A percentile compares a stretch with the other conserved stretches of the same genome.
Evolutionary conservation across 2,329 filamentous ascomycete genomes (phyloP).

Genomic region (Neopestalotiopsis sp.): DNA sequence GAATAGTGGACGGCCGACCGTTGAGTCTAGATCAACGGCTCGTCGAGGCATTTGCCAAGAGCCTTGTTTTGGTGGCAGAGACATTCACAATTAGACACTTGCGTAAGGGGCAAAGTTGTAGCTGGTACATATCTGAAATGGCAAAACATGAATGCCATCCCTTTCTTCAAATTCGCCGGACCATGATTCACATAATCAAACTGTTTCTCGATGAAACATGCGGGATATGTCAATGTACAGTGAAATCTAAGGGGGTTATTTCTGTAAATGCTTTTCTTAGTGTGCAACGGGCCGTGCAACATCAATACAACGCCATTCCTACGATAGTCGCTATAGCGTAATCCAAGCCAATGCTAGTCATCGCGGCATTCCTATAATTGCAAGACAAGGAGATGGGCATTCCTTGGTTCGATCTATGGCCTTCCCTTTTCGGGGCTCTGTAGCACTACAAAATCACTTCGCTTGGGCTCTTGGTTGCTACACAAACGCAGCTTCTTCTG

Average conservation of each 20-base stretch:
- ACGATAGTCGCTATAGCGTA: background rate
- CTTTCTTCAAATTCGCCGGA: background rate
- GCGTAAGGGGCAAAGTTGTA: background rate
- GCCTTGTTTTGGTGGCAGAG: background rate
- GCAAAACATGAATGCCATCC: background rate
- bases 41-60: background rate
- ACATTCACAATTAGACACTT: background rate
- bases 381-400: background rate
- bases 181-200: too few relatives aligned
- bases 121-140: background rate
- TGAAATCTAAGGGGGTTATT: background rate
- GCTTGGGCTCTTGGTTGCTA: background rate
- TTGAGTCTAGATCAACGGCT: background rate
- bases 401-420: background rate
- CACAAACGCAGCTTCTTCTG: background rate
- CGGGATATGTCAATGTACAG: background rate
- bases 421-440: background rate
- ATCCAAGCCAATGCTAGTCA: background rate
- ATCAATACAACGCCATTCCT: background rate
- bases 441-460: background rate
- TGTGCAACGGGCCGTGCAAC: background rate
- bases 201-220: background rate
- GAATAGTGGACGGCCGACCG: too few relatives aligned
- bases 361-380: background rate
- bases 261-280: background rate